Evolutionary conservation across 2,329 filamentous ascomycete species (phyloP).

Genomic region (Sporothrix inflata): DNA sequence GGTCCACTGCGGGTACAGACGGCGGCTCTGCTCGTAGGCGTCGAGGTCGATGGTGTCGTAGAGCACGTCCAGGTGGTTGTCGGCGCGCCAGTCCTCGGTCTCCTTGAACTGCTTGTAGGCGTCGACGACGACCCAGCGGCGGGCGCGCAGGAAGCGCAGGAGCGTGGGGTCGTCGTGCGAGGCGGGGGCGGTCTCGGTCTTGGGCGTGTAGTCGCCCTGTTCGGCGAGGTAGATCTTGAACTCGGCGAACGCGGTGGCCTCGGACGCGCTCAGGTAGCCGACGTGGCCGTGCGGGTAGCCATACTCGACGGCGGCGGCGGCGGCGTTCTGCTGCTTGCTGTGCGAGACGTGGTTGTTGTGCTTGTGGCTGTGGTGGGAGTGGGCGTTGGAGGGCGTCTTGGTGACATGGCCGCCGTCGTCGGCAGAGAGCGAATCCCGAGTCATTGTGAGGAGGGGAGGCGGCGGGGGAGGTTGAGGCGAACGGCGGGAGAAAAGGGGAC

Average conservation of each 20-base stretch:
- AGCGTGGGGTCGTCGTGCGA: conserved; percentile 76
- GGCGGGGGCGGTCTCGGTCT: conserved; percentile 46
- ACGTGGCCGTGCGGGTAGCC: conserved; percentile 78
- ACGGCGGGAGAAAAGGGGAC: not conserved
- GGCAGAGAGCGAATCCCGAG: conserved; percentile 16
- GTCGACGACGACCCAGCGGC: conserved; percentile 76
- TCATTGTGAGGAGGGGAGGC: not conserved
- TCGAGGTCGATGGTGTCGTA: conserved; percentile 86
- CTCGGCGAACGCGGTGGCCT: conserved; percentile 66
- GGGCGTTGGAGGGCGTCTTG: conserved; percentile 26
- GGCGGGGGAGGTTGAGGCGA: not conserved
- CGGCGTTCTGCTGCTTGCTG: conserved; percentile 29
- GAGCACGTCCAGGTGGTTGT: conserved; percentile 75
- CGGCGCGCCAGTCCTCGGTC: conserved; percentile 83
- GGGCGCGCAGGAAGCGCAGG: conserved; percentile 82
- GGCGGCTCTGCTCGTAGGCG: conserved; percentile 78
- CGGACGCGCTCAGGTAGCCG: conserved; percentile 71
- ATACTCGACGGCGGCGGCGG: conserved; percentile 39
- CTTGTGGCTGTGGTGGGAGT: conserved; percentile 22
- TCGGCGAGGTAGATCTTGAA: conserved; percentile 73
- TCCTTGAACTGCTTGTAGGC: conserved; percentile 84
- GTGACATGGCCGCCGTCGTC: conserved; percentile 24
- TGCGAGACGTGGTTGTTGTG: not conserved
- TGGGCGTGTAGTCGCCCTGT: conserved; percentile 64
- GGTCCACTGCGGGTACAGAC: conserved; percentile 94